Evolutionary conservation across 1,139 yeast species (phyloP).

Genomic region (Zygoascus meyerae): DNA sequence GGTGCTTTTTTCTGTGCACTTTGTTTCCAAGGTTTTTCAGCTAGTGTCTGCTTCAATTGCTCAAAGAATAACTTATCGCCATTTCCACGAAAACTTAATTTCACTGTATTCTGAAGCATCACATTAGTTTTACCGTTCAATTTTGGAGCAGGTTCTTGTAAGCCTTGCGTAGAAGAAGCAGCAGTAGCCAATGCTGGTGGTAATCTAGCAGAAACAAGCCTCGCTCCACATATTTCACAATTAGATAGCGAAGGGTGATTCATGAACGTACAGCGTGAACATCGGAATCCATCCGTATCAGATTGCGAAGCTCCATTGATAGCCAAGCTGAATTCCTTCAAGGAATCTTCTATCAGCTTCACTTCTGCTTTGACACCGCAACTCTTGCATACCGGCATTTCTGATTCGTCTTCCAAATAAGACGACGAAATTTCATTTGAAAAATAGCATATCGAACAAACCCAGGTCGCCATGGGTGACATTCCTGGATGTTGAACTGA

Average conservation of each 20-base stretch:
- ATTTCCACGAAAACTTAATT: slow-evolving; percentile 34
- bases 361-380: slow-evolving; percentile 63
- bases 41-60: slow-evolving; percentile 24
- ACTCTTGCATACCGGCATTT: slow-evolving; percentile 56
- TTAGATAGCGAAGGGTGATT: slow-evolving; percentile 72
- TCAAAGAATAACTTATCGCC: slow-evolving; percentile 32
- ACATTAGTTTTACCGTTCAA: slow-evolving; percentile 19
- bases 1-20: neutral
- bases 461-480: slow-evolving; percentile 46
- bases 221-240: slow-evolving; percentile 86
- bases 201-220: slow-evolving; percentile 37
- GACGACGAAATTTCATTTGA: slow-evolving; percentile 47
- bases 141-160: slow-evolving; percentile 20
- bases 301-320: slow-evolving; percentile 1
- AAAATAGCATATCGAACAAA: slow-evolving; percentile 77
- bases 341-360: slow-evolving; percentile 26
- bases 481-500: slow-evolving; percentile 8
- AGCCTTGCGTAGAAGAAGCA: slow-evolving; percentile 15
- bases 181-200: slow-evolving; percentile 26
- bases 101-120: slow-evolving; percentile 19
- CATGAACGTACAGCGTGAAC: slow-evolving; percentile 78
- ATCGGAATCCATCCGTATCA: slow-evolving; percentile 41
- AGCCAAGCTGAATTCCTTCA: slow-evolving; percentile 9
- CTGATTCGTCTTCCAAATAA: slow-evolving; percentile 33
- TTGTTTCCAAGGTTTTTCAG: slow-evolving; percentile 22